Conservation (phyloP, 1,284 basidiomycete species). For the Cryptococcus maquisensis region DNA sequence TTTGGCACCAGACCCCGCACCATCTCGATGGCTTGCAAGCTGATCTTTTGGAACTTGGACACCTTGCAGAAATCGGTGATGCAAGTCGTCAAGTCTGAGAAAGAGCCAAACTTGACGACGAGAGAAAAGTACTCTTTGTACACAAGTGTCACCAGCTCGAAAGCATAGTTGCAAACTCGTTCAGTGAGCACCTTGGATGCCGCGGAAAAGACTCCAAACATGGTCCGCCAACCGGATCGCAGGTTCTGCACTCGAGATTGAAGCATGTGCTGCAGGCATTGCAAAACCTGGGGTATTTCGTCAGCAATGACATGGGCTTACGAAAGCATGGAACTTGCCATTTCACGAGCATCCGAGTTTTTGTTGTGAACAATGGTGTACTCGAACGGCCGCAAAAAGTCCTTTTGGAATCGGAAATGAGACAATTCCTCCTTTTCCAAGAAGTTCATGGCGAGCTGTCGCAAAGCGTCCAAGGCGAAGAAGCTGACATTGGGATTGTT, state of each 20-base stretch:
- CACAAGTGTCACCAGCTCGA: constrained; percentile 89
- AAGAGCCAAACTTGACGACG: constrained; percentile 87
- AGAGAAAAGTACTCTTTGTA: constrained; percentile 88
- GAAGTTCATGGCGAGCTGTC: constrained; percentile 97
- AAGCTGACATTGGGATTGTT: constrained; percentile 95
- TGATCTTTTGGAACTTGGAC: constrained; percentile 97
- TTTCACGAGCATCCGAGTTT: constrained; percentile 91
- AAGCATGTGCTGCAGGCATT: constrained; percentile 99
- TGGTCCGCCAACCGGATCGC: constrained; percentile 97
- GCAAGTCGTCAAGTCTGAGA: constrained; percentile 93
- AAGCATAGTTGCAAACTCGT: constrained; percentile 87
- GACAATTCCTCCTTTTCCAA: constrained; percentile 97
- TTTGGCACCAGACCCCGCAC: constrained; percentile 84
- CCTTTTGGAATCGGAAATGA: constrained; percentile 99
- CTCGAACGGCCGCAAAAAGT: constrained; percentile 97
- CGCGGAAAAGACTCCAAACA: constrained; percentile 97
- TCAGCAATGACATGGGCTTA: background rate
- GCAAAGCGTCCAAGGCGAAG: constrained; percentile 95
- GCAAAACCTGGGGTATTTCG: constrained; percentile 64
- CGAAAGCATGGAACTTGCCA: constrained; percentile 59
- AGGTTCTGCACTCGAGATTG: constrained; percentile 92
- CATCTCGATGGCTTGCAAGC: constrained; percentile 93
- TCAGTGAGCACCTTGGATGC: constrained; percentile 95
- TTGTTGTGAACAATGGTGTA: constrained; percentile 96
- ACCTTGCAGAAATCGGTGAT: constrained; percentile 99